These are phyloP conservation scores for Cercospora sojina DNA, from an alignment of 2,329 filamentous ascomycete species.

Conservation along the genomic window DNA sequence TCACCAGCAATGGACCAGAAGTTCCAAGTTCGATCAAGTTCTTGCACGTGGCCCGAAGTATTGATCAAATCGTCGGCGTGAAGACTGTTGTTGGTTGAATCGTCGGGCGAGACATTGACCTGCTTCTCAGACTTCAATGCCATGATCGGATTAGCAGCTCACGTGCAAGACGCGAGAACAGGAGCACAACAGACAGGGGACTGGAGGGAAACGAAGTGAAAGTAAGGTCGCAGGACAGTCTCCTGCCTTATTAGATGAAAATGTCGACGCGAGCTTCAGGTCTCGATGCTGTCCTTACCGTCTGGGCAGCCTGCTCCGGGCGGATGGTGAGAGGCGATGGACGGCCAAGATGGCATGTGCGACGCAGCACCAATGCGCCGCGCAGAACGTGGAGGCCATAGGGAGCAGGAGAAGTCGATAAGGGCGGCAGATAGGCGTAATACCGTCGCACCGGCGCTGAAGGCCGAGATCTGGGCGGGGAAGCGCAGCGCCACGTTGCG, in stretches of 20 bases:
- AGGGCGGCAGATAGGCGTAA: not conserved
- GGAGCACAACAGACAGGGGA: not conserved
- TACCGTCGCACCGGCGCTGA: not conserved
- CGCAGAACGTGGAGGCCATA: not conserved
- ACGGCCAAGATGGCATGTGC: not conserved
- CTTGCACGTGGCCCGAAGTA: conserved; percentile 53
- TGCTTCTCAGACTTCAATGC: not conserved
- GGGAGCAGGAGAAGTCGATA: not conserved
- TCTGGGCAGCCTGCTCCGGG: not conserved
- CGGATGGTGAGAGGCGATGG: not conserved
- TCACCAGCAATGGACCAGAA: conserved; percentile 49
- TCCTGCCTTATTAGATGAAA: not conserved
- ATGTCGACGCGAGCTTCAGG: not conserved
- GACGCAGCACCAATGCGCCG: conserved; percentile 2
- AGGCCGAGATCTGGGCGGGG: conserved; percentile 1
- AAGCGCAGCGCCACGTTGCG: not conserved
- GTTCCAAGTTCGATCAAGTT: conserved; percentile 53
- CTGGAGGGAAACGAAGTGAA: not conserved
- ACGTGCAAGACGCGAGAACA: not conserved
- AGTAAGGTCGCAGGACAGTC: not conserved
- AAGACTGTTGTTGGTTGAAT: not conserved
- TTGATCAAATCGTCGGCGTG: conserved; percentile 43
- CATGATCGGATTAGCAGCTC: not conserved
- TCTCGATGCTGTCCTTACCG: not conserved
- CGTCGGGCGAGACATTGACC: not conserved